Conservation (phyloP, 2,329 filamentous ascomycete genomes). For the Xylariaceae sp. region DNA sequence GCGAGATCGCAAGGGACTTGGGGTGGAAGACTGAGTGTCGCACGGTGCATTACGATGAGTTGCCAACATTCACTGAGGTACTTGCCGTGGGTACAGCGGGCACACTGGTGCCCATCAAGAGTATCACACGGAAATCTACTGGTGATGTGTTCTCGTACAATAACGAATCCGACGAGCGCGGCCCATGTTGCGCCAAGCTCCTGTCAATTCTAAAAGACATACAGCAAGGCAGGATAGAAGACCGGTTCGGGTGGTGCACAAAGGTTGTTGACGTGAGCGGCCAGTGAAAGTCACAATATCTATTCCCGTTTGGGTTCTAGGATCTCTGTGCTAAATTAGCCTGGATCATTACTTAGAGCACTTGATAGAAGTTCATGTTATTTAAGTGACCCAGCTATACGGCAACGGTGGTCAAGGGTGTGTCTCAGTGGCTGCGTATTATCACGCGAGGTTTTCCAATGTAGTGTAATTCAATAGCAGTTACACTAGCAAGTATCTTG, state of each 20-base stretch:
- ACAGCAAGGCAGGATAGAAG: slow-evolving; percentile 3
- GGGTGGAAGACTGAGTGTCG: slow-evolving; percentile 1
- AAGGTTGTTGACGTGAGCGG: not conserved
- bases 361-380: too few species aligned
- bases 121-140: slow-evolving; percentile 3
- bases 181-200: not conserved
- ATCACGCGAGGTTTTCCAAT: too few species aligned
- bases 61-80: not conserved
- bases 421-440: too few species aligned
- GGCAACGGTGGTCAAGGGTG: too few species aligned
- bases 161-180: not conserved
- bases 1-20: not conserved
- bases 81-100: not conserved
- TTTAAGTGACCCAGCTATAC: too few species aligned
- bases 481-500: too few species aligned
- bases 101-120: not conserved
- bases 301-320: too few species aligned
- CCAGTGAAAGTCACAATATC: too few species aligned
- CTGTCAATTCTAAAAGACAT: not conserved
- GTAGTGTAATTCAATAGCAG: too few species aligned
- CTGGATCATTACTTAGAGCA: too few species aligned
- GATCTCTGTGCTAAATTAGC: not conserved
- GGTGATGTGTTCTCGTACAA: slow-evolving; percentile 1
- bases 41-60: not conserved
- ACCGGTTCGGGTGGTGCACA: slow-evolving; percentile 5